Evolutionary conservation across 1,139 yeast species (phyloP), one percentile per base, ranked within the genome.

Genomic region (Kazachstania sp.): DNA sequence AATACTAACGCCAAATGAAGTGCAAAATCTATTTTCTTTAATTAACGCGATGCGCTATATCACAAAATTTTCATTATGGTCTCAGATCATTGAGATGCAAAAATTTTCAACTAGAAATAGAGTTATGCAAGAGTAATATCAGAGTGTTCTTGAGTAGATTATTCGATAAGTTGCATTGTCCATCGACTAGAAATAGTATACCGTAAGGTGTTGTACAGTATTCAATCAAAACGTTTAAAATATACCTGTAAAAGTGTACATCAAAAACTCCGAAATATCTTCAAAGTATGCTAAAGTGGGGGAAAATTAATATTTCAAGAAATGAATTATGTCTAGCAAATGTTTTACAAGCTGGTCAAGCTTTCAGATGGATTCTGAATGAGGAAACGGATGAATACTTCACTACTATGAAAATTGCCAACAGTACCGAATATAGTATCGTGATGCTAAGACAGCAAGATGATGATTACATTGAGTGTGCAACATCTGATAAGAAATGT

Each of bases 331-430:
- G 74, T 32, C 65, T 88, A n/a, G 67, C 79, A 6, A 77, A 79
- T 45, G 94, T 88, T 0, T 71, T 90, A 38, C 74, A 95, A 48
- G 86, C 96, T 61, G 97, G 97, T 0, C 97, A 90, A 64, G 81
- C 94, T 0, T 85, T 85, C 56, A 57, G 74, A 51, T 71, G 66
- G 62, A 61, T 63, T 8, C 49, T 50, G 30, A 52, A 63, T 45
- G 63, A 56, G 41, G 29, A 44, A 3, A 45, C 49, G 6, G 51
- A 51, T 13, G 47, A 52, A 20, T 60, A 56, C 43, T 45, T 53
- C 3, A 54, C 59, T 3, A 56, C 60, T 18, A 51, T 61, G 58
- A 53, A 50, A 37, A 44, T 61, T 23, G 50, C 51, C 11, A 49
- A 52, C n/a, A 45, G 49, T 15, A 41, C 43, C 6, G 41, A 48